A percentile compares a stretch with the other conserved stretches of the same genome.
phyloP scores from a whole-genome alignment of 1,284 basidiomycete species.

The Puccinia coronata region DNA sequence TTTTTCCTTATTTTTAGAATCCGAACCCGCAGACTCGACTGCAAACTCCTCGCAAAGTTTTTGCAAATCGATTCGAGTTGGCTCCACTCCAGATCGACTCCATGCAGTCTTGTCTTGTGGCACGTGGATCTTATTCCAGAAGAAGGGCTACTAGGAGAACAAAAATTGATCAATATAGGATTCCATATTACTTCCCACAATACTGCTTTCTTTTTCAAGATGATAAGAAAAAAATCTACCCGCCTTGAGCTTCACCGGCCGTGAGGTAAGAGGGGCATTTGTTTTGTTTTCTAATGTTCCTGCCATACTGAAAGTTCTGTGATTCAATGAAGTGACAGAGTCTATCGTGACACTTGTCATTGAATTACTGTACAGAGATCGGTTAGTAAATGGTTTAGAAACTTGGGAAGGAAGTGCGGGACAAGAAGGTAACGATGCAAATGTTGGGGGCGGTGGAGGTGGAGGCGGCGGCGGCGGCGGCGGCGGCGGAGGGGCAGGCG shows the following conservation, averaged over 20 bases:
- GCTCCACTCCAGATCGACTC: conserved; percentile 64
- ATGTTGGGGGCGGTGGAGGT: conserved; percentile 49
- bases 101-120: conserved; percentile 69
- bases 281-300: conserved; percentile 50
- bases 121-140: conserved; percentile 75
- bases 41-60: conserved; percentile 76
- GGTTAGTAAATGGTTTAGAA: conserved; percentile 40
- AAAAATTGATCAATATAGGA: neutral
- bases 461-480: conserved; percentile 54
- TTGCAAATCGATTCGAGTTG: conserved; percentile 64
- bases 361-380: conserved; percentile 50
- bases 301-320: conserved; percentile 4
- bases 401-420: conserved; percentile 47
- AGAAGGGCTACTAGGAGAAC: conserved; percentile 67
- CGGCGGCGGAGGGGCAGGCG: too few relatives aligned
- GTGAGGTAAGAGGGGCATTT: conserved; percentile 32
- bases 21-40: conserved; percentile 63
- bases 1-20: conserved; percentile 63
- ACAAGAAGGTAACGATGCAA: conserved; percentile 49
- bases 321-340: conserved; percentile 18
- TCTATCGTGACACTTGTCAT: conserved; percentile 42
- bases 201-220: too few relatives aligned
- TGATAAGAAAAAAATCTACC: neutral
- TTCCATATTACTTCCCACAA: too few relatives aligned
- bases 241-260: conserved; percentile 12